Evolutionary conservation across 345 rosid genomes (phyloP).

Genomic region (Gossypium raimondii): DNA sequence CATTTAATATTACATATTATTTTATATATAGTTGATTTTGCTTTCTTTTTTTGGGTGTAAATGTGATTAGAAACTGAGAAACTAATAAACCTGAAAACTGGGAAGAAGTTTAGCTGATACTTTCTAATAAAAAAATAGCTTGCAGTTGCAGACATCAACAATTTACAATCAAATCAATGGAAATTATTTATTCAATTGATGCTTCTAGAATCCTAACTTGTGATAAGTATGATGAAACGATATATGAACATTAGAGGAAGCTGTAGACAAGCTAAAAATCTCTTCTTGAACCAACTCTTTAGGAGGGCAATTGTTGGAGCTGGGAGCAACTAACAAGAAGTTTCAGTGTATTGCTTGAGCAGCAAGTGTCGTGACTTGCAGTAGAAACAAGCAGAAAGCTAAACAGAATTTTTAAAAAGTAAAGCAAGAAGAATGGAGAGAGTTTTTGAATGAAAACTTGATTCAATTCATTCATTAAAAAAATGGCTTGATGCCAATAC

Average conservation of each 20-base stretch:
- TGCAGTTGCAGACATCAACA: not conserved
- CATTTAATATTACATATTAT: not conserved
- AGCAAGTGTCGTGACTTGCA: too few relatives aligned
- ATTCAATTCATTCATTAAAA: too few relatives aligned
- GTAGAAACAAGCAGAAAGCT: too few relatives aligned
- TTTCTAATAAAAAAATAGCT: not conserved
- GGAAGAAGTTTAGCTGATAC: not conserved
- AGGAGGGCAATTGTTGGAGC: too few relatives aligned
- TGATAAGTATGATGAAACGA: not conserved
- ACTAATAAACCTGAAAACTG: not conserved
- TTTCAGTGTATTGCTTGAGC: too few relatives aligned
- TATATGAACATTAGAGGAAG: constrained; percentile 10
- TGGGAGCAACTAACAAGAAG: too few relatives aligned
- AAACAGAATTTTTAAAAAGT: too few relatives aligned
- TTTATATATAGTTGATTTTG: not conserved
- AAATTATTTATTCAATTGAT: not conserved
- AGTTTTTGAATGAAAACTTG: too few relatives aligned
- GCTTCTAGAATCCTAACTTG: not conserved
- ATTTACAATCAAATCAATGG: not conserved
- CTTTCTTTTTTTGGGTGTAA: too few relatives aligned
- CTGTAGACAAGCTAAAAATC: constrained; percentile 8
- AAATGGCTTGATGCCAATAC: too few relatives aligned
- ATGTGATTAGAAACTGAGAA: not conserved
- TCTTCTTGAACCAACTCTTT: not conserved
- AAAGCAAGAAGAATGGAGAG: too few relatives aligned